Evolutionary conservation across 2,329 filamentous ascomycete genomes (phyloP), one percentile per base, ranked within the genome.

Genomic region (Sordariomycetes sp.): DNA sequence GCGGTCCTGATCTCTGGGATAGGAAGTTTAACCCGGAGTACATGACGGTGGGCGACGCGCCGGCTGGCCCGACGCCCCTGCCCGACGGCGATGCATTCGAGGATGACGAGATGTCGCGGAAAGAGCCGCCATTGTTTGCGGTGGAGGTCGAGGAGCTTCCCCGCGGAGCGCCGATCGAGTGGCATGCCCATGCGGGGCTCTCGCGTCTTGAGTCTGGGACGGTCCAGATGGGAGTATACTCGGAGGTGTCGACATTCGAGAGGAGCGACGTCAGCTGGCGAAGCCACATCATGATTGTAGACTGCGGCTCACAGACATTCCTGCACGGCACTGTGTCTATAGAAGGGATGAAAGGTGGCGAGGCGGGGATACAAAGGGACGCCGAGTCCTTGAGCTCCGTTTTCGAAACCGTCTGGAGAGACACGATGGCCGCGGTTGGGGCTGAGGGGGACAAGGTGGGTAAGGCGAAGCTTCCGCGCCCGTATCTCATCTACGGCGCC

Each of bases 111-210:
- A 63, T 69, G 60, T 62, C 67, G 24, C 64, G 61, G 2, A 68
- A 65, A 22, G 63, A 79, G 1, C 85, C 90, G 1, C 86, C 86
- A 0, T 78, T 91, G 63, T 86, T 94, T 65, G 79, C 86, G 0
- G 85, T 84, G 1, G 84, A 94, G 65, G 87, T 96, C 1, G 78
- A 85, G 51, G 80, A 84, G 62, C 76, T 99, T 13, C 94, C 94
- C 1, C 80, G 89, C 22, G 76, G 74, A 17, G 86, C 86, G 32
- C 76, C 76, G 42, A 81, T 96, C 12, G 94, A 99, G 72, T 99
- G 92, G 91, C 86, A 89, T 62, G 85, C 78, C 1, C 80, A 86
- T 58, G 66, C 81, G 2, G 87, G 89, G 0, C 68, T 87, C 7
- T 67, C 68, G 10, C 58, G 62, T 25, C 60, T 73, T 3, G 59